phyloP scores from a whole-genome alignment of 192 early-diverging fungal species.

The Coemansia reversa region DNA sequence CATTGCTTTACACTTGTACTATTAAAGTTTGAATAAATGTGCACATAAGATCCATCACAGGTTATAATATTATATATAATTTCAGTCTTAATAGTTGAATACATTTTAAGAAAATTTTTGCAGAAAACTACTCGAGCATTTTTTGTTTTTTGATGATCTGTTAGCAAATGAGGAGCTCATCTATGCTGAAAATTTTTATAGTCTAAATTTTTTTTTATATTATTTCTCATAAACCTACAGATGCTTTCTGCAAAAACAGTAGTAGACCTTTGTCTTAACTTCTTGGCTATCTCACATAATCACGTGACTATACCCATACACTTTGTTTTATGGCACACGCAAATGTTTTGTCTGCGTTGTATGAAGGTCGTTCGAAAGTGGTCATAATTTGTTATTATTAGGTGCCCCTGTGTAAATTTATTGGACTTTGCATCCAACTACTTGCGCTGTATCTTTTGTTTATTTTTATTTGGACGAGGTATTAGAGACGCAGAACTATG shows the following conservation, averaged over 20 bases:
- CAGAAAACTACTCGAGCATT: not conserved
- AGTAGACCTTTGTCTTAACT: no score
- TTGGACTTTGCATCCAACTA: not conserved
- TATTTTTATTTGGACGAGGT: not conserved
- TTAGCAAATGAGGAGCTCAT: not conserved
- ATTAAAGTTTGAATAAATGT: not conserved
- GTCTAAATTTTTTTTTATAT: not conserved
- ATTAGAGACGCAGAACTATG: conserved; percentile 29
- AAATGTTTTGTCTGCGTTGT: no score
- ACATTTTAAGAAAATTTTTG: not conserved
- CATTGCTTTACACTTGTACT: not conserved
- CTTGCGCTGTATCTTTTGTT: not conserved
- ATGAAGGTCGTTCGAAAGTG: no score
- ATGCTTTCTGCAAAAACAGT: no score
- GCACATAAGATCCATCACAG: not conserved
- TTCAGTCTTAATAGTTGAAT: not conserved
- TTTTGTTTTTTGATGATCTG: not conserved
- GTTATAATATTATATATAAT: not conserved
- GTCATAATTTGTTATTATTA: no score
- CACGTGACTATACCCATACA: no score
- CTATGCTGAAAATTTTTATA: not conserved
- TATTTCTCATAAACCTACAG: no score
- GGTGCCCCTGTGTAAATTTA: not conserved
- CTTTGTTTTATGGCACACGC: no score
- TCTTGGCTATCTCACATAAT: no score